Evolutionary conservation across 495 filamentous ascomycete species (phyloP).

Genomic region (Xeromyces bisporus): DNA sequence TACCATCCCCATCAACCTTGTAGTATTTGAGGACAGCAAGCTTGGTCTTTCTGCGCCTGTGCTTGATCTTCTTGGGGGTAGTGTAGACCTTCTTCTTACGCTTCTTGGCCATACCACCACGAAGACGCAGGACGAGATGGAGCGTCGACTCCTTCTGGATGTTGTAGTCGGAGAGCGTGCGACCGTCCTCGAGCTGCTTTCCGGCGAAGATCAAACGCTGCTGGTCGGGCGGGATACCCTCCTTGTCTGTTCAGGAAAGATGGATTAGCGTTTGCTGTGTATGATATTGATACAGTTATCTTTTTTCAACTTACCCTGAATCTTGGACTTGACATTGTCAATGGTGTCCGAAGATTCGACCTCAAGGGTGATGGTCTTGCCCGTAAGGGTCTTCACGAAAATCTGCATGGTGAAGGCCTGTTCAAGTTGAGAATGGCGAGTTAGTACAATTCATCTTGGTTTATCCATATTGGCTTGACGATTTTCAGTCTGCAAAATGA

Average conservation of each 20-base stretch:
- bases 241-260: slow-evolving; percentile 56
- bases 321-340: slow-evolving; percentile 98
- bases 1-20: slow-evolving; percentile 98
- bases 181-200: slow-evolving; percentile 99
- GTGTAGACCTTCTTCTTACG: slow-evolving; percentile 99
- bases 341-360: slow-evolving; percentile 99
- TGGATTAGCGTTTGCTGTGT: slow-evolving; percentile 3
- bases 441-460: slow-evolving; percentile 1
- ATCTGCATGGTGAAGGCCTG: slow-evolving; percentile 72
- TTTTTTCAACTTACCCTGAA: slow-evolving; percentile 45
- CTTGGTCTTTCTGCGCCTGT: slow-evolving; percentile 99
- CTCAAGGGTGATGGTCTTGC: slow-evolving; percentile 99
- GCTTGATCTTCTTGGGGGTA: slow-evolving; percentile 99
- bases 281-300: not conserved
- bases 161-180: slow-evolving; percentile 99
- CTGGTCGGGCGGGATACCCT: slow-evolving; percentile 99
- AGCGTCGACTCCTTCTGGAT: slow-evolving; percentile 99
- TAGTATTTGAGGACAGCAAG: slow-evolving; percentile 99
- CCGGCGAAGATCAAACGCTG: slow-evolving; percentile 99
- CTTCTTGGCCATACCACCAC: slow-evolving; percentile 96
- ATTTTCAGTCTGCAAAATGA: not conserved
- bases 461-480: not conserved
- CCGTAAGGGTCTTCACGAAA: slow-evolving; percentile 99
- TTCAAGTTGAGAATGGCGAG: slow-evolving; percentile 1
- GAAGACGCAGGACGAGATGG: slow-evolving; percentile 93